Percentiles rank a stretch among this genome's conserved stretches.
Evolutionary conservation across 176 grass and related monocot genomes (phyloP).

Genomic region (Oryza meridionalis): DNA sequence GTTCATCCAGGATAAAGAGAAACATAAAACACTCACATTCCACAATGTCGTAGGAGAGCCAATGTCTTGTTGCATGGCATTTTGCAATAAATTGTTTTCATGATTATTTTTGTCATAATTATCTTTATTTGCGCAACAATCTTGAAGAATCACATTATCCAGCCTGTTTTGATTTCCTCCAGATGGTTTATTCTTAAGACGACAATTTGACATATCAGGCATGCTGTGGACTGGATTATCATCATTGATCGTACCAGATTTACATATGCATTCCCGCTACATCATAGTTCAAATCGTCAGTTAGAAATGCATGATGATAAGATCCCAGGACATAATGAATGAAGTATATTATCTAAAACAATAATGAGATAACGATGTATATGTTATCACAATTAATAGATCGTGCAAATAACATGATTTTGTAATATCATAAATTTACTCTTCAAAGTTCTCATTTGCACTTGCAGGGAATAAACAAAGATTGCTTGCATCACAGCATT

Average conservation of each 20-base stretch:
- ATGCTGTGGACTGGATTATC: slow-evolving; percentile 10
- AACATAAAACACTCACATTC: slow-evolving; percentile 30
- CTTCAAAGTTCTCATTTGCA: neutral
- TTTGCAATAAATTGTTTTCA: slow-evolving; percentile 39
- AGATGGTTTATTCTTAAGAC: slow-evolving; percentile 14
- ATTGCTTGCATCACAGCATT: neutral
- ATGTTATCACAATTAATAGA: slow-evolving; percentile 7
- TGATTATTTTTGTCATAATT: slow-evolving; percentile 14
- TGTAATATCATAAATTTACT: neutral
- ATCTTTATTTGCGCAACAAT: slow-evolving; percentile 34
- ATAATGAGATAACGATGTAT: neutral
- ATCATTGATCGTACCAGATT: slow-evolving; percentile 30
- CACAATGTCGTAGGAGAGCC: slow-evolving; percentile 13
- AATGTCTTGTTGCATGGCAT: slow-evolving; percentile 34
- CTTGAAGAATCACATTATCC: slow-evolving; percentile 25
- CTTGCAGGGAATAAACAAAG: neutral
- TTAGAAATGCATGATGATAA: neutral
- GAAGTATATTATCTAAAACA: neutral
- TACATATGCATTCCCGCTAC: slow-evolving; percentile 42
- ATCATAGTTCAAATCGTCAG: slow-evolving; percentile 28
- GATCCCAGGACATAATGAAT: neutral
- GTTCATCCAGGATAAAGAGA: neutral
- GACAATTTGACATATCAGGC: slow-evolving; percentile 6
- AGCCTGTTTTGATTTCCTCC: slow-evolving; percentile 25
- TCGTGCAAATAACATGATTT: neutral